These are phyloP conservation scores for Stipa capillata DNA, from an alignment of 176 grass and related monocot genomes.

Conservation along the genomic window DNA sequence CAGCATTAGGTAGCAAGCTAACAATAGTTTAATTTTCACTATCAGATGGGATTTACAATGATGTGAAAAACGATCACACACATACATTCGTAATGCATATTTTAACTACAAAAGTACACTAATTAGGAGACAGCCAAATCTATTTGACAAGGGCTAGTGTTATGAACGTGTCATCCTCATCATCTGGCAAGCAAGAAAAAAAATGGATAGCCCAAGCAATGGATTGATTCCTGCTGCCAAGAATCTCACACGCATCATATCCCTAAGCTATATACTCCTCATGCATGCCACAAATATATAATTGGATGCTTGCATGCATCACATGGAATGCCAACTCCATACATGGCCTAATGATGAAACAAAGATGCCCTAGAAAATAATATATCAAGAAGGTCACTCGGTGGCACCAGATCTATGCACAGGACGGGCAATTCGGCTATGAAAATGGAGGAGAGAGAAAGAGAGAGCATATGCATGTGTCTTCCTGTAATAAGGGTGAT, in stretches of 20 bases:
- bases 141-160: constrained; percentile 11
- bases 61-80: neutral
- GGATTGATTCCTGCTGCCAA: constrained; percentile 35
- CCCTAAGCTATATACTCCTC: constrained; percentile 26
- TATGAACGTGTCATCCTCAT: constrained; percentile 24
- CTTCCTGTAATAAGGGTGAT: constrained; percentile 11
- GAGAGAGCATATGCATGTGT: neutral
- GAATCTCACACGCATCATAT: constrained; percentile 65
- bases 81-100: neutral
- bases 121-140: constrained; percentile 31
- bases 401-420: constrained; percentile 30
- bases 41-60: neutral
- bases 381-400: neutral
- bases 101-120: constrained; percentile 5
- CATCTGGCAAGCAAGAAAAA: constrained; percentile 21
- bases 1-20: constrained; percentile 4
- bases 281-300: constrained; percentile 28
- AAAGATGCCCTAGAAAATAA: constrained; percentile 40
- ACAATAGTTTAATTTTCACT: constrained; percentile 12
- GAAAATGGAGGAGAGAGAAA: neutral
- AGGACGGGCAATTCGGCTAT: constrained; percentile 22
- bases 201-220: constrained; percentile 14
- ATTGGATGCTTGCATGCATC: constrained; percentile 39
- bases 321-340: constrained; percentile 65
- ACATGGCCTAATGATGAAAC: constrained; percentile 41